These are phyloP conservation scores for Heteromeles arbutifolia DNA, from an alignment of 306 rosid genomes.

Conservation along the genomic window DNA sequence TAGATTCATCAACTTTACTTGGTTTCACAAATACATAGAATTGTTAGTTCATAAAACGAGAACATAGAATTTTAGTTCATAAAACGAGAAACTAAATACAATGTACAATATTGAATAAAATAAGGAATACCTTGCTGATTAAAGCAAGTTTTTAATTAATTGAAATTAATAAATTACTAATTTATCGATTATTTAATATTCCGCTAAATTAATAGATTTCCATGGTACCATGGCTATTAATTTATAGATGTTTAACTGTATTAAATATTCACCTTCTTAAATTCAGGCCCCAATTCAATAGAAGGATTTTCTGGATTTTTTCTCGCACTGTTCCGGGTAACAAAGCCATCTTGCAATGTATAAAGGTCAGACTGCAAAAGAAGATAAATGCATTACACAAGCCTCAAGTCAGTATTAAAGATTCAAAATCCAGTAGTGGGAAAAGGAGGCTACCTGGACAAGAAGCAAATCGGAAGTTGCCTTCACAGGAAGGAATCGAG, in stretches of 20 bases:
- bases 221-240: too few species aligned
- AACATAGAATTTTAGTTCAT: too few species aligned
- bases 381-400: slow-evolving; percentile 11
- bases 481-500: slow-evolving; percentile 97
- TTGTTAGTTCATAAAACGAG: too few species aligned
- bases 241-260: not conserved
- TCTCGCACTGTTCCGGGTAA: slow-evolving; percentile 63
- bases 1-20: too few species aligned
- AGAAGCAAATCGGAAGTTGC: slow-evolving; percentile 98
- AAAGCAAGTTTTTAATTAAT: too few species aligned
- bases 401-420: slow-evolving; percentile 6
- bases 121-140: too few species aligned
- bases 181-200: too few species aligned
- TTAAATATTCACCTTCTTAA: slow-evolving; percentile 63
- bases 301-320: slow-evolving; percentile 73
- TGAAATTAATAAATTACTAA: too few species aligned
- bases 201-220: too few species aligned
- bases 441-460: slow-evolving; percentile 64
- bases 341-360: slow-evolving; percentile 66
- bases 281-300: slow-evolving; percentile 96
- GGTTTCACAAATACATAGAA: too few species aligned
- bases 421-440: not conserved
- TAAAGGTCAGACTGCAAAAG: slow-evolving; percentile 80
- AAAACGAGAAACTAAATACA: too few species aligned
- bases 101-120: too few species aligned